phyloP scores from a whole-genome alignment of 495 filamentous ascomycete species.

The Aspergillus leporis region DNA sequence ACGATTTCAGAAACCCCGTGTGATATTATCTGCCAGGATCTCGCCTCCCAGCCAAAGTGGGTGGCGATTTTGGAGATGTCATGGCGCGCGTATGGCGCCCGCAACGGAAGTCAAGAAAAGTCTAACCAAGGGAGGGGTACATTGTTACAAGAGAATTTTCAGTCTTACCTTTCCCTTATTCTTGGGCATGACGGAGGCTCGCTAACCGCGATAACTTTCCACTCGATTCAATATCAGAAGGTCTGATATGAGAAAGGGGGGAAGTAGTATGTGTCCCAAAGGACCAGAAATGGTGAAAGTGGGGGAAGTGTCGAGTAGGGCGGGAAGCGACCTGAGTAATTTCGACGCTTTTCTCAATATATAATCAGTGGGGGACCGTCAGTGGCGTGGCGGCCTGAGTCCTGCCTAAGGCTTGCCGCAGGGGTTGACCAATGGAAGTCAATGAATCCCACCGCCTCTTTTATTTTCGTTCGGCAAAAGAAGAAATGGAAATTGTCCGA shows the following conservation, averaged over 20 bases:
- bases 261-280: conserved; percentile 14
- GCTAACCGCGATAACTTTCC: conserved; percentile 26
- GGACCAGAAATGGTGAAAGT: conserved; percentile 19
- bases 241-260: conserved; percentile 8
- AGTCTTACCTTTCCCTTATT: conserved; percentile 92
- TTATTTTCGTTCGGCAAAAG: conserved; percentile 8
- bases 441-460: conserved; percentile 21
- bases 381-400: conserved; percentile 24
- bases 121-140: conserved; percentile 27
- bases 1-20: not conserved
- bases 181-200: conserved; percentile 77
- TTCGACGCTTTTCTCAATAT: conserved; percentile 20
- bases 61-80: not conserved
- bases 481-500: not conserved
- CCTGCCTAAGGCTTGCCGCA: conserved; percentile 32
- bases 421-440: conserved; percentile 14
- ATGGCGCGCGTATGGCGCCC: not conserved
- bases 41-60: not conserved
- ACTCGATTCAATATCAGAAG: conserved; percentile 19
- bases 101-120: conserved; percentile 18
- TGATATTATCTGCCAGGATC: not conserved
- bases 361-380: conserved; percentile 2
- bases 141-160: conserved; percentile 18
- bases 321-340: conserved; percentile 17
- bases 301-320: conserved; percentile 16